phyloP scores from a whole-genome alignment of 208 protist species.

The Trypanosoma platydactyli region DNA sequence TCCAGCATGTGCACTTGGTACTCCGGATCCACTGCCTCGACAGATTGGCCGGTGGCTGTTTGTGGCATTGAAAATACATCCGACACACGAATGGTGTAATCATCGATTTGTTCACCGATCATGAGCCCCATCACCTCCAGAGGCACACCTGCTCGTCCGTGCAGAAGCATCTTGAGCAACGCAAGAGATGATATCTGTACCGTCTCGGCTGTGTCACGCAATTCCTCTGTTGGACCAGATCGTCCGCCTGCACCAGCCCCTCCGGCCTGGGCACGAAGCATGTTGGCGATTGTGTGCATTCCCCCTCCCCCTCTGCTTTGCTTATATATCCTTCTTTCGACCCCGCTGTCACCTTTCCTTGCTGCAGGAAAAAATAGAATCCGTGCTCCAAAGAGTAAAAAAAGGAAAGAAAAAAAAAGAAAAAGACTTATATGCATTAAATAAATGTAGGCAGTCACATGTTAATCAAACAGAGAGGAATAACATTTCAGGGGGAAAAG shows the following conservation, averaged over 20 bases:
- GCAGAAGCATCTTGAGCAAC: slow-evolving; percentile 99
- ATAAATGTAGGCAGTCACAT: neutral
- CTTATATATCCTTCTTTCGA: slow-evolving; percentile 2
- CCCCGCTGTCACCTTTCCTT: neutral
- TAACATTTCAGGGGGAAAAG: no score
- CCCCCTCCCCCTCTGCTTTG: neutral
- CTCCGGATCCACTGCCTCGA: slow-evolving; percentile 99
- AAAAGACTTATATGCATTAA: neutral
- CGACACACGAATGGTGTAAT: slow-evolving; percentile 99
- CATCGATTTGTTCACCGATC: slow-evolving; percentile 99
- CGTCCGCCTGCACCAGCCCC: neutral
- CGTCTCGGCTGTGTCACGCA: slow-evolving; percentile 98
- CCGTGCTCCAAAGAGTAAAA: slow-evolving; percentile 4
- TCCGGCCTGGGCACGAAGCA: slow-evolving; percentile 7
- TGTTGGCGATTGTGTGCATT: slow-evolving; percentile 23
- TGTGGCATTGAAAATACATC: slow-evolving; percentile 99
- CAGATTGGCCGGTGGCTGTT: slow-evolving; percentile 97
- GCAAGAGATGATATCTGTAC: slow-evolving; percentile 99
- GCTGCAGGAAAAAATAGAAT: neutral
- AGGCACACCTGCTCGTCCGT: slow-evolving; percentile 99
- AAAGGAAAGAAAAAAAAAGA: slow-evolving; percentile 12
- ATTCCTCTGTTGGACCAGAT: slow-evolving; percentile 44
- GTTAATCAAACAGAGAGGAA: neutral
- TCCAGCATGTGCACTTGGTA: slow-evolving; percentile 99
- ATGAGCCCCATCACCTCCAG: slow-evolving; percentile 99